phyloP scores from a whole-genome alignment of 148 eudicot species.

The Selenicereus undatus region DNA sequence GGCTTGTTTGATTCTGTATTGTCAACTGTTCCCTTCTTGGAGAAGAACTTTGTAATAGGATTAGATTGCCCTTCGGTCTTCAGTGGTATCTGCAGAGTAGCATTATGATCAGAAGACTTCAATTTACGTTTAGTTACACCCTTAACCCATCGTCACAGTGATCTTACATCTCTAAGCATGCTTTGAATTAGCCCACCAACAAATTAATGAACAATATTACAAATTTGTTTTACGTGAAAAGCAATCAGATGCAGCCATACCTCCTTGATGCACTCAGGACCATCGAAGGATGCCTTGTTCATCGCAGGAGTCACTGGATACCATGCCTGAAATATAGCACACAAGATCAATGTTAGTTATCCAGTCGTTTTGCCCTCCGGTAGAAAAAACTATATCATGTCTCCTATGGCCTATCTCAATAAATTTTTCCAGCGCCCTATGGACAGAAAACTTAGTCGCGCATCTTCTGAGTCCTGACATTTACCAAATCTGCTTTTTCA shows the following conservation, averaged over 20 bases:
- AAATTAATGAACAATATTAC: conserved; percentile 2
- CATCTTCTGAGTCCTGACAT: neutral
- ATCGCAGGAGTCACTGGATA: conserved; percentile 82
- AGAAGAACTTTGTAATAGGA: conserved; percentile 70
- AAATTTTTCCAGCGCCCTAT: neutral
- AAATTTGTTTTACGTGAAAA: neutral
- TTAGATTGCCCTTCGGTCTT: conserved; percentile 47
- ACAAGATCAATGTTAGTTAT: conserved; percentile 1
- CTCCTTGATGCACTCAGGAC: conserved; percentile 96
- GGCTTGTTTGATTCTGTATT: conserved; percentile 31
- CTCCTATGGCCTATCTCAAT: neutral
- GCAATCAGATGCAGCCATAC: conserved; percentile 32
- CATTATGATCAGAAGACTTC: neutral
- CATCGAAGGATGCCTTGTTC: conserved; percentile 81
- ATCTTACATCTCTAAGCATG: no score
- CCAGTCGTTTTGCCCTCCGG: neutral
- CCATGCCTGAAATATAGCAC: conserved; percentile 56
- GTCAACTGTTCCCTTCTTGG: conserved; percentile 41
- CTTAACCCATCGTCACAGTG: neutral
- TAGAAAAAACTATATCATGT: neutral
- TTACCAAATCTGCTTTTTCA: conserved; percentile 75
- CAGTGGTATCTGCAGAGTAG: conserved; percentile 52
- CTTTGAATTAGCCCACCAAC: neutral
- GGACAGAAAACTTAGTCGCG: neutral
- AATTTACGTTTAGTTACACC: neutral